phyloP scores from a whole-genome alignment of 1,139 yeast genomes.

The Petasospora rhodanensis region DNA sequence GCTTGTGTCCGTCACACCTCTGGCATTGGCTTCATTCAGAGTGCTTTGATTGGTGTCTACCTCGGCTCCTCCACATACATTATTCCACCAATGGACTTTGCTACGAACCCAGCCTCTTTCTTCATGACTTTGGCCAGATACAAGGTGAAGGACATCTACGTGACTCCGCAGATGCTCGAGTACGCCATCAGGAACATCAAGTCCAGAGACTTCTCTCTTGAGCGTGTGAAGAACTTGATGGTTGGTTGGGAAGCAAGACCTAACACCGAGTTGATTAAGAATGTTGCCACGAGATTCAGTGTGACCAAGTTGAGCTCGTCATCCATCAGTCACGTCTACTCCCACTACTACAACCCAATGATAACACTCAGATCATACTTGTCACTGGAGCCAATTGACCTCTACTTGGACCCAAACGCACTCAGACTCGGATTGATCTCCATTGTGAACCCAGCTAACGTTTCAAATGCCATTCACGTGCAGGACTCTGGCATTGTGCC shows the following conservation, averaged over 20 bases:
- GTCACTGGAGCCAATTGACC: slow-evolving; percentile 83
- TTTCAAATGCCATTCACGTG: slow-evolving; percentile 64
- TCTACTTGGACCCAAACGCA: slow-evolving; percentile 84
- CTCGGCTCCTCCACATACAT: slow-evolving; percentile 83
- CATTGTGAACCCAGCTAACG: slow-evolving; percentile 68
- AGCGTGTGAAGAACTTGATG: slow-evolving; percentile 75
- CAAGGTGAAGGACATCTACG: slow-evolving; percentile 81
- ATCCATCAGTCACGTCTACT: slow-evolving; percentile 73
- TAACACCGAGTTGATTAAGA: slow-evolving; percentile 53
- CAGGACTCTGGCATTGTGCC: slow-evolving; percentile 98
- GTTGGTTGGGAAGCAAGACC: slow-evolving; percentile 78
- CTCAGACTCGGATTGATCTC: slow-evolving; percentile 83
- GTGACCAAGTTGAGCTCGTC: slow-evolving; percentile 63
- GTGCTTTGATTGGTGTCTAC: slow-evolving; percentile 77
- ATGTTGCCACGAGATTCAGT: slow-evolving; percentile 59
- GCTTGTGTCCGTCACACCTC: slow-evolving; percentile 84
- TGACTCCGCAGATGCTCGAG: slow-evolving; percentile 79
- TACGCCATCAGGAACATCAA: slow-evolving; percentile 62
- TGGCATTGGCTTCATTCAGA: slow-evolving; percentile 85
- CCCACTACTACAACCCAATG: slow-evolving; percentile 78
- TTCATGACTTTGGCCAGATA: slow-evolving; percentile 69
- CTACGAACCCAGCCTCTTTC: slow-evolving; percentile 69
- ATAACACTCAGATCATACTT: slow-evolving; percentile 82
- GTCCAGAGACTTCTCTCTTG: slow-evolving; percentile 59
- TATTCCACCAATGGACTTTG: slow-evolving; percentile 74